These are phyloP conservation scores for Xylariaceae sp. DNA, from an alignment of 2,329 filamentous ascomycete genomes.

Conservation along the genomic window DNA sequence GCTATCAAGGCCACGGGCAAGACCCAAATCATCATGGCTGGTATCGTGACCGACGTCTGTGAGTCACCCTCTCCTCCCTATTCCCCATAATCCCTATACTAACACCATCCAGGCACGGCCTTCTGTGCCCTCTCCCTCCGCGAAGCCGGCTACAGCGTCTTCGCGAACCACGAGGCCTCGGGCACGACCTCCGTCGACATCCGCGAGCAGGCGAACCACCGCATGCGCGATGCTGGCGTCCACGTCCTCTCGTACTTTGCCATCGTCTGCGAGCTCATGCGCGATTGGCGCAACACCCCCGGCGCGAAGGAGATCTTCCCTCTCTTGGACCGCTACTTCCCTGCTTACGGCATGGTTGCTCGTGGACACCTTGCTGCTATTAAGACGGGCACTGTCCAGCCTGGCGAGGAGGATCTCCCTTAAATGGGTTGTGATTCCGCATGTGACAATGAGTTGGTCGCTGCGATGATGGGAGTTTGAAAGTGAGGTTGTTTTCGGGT, in stretches of 20 bases:
- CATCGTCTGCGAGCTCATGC: constrained; percentile 64
- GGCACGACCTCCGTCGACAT: constrained; percentile 60
- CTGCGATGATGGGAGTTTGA: no score
- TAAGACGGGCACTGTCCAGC: constrained; percentile 52
- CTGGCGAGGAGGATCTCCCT: constrained; percentile 43
- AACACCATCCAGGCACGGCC: constrained; percentile 44
- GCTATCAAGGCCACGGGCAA: constrained; percentile 61
- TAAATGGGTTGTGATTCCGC: no score
- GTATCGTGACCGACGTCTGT: constrained; percentile 72
- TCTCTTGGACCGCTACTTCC: constrained; percentile 59
- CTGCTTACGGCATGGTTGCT: constrained; percentile 60
- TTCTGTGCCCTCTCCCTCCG: constrained; percentile 69
- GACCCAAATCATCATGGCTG: constrained; percentile 65
- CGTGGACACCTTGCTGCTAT: constrained; percentile 57
- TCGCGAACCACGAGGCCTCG: constrained; percentile 65
- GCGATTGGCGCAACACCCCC: constrained; percentile 58
- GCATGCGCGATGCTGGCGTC: constrained; percentile 63
- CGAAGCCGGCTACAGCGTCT: constrained; percentile 67
- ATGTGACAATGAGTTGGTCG: no score
- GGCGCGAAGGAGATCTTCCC: constrained; percentile 55
- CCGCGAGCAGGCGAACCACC: constrained; percentile 58
- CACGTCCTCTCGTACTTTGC: constrained; percentile 58
- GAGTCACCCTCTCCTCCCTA: constrained; percentile 13
- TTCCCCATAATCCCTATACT: background rate
- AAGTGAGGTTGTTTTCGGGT: no score